phyloP scores from a whole-genome alignment of 176 grass and related monocot genomes.

The Hordeum marinum region DNA sequence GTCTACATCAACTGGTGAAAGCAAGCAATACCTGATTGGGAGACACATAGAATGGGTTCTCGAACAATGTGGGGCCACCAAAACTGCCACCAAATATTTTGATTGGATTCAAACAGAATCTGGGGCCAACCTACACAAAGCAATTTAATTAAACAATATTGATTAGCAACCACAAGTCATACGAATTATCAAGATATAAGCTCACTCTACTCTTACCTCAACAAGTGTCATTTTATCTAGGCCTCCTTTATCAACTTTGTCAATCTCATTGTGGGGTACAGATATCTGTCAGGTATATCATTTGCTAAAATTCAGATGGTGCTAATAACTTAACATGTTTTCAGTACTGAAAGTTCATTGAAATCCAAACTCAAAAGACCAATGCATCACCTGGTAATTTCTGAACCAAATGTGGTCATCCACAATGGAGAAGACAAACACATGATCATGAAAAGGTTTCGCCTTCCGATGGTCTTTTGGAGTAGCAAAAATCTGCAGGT shows the following conservation, averaged over 20 bases:
- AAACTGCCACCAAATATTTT: conserved; percentile 98
- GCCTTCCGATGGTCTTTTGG: conserved; percentile 84
- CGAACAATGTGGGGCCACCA: conserved; percentile 80
- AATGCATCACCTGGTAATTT: conserved; percentile 78
- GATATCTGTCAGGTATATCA: conserved; percentile 52
- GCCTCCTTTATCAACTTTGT: conserved; percentile 92
- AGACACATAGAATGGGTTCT: conserved; percentile 92
- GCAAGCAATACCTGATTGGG: conserved; percentile 76
- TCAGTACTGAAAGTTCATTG: not conserved
- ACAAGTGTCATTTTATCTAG: conserved; percentile 92
- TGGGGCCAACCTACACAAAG: conserved; percentile 78
- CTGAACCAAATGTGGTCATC: conserved; percentile 98
- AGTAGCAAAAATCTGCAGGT: conserved; percentile 67
- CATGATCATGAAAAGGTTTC: conserved; percentile 94
- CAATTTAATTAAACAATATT: not conserved
- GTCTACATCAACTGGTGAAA: not conserved
- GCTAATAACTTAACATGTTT: not conserved
- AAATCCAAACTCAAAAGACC: conserved; percentile 3
- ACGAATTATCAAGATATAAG: not conserved
- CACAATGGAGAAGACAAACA: conserved; percentile 82
- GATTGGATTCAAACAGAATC: conserved; percentile 99
- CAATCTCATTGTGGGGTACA: conserved; percentile 85
- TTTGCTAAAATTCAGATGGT: not conserved
- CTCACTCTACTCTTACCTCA: conserved; percentile 44
- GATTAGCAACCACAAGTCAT: not conserved